Evolutionary conservation across 2,329 filamentous ascomycete species (phyloP), one percentile per base, ranked within the genome.

Genomic region (Aspergillus transmontanensis): DNA sequence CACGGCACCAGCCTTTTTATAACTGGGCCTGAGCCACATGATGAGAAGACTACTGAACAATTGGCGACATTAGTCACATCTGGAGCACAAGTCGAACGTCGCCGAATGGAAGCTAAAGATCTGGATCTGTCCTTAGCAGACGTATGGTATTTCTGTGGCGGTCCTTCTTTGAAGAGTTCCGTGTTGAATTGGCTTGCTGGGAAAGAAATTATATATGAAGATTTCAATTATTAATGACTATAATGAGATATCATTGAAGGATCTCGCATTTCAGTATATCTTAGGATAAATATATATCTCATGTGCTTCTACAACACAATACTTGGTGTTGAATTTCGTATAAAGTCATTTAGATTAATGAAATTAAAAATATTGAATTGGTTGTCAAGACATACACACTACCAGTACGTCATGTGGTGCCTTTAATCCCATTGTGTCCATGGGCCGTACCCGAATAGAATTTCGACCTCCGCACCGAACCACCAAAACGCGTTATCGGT

Each of bases 111-210:
- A 11, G 79, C 80, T 48, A 66, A 66, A 2, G 86, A 89, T 75
- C 34, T 86, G 9, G 70, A 74, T 19, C 61, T 75, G 4, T 65
- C 77, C 2, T 69, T 75, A 45, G 76, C 77, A 4, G 71, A 77
- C 12, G 82, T 74, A 51, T 90, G 86, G 83, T 90, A 88, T 76
- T 64, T 90, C 6, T 90, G 88, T 73, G 84, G 86, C 0, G 83
- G 84, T 0, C 78, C 79, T 23, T 67, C 68, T 11, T 75, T 90
- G 69, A 81, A 84, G 61, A 82, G 80, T 58, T 71, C 78, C 21
- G 68, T 89, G 21, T 69, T 83, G 62, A 76, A 71, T 10, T 90
- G 87, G 87, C 69, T 88, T 61, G 78, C 79, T 0, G 84, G 83
- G 0, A 85, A 87, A 69, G 80, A 82, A 39, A 77, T 88, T 43